phyloP scores from a whole-genome alignment of 768 basidiomycete species.

The Roridomyces roridus region DNA sequence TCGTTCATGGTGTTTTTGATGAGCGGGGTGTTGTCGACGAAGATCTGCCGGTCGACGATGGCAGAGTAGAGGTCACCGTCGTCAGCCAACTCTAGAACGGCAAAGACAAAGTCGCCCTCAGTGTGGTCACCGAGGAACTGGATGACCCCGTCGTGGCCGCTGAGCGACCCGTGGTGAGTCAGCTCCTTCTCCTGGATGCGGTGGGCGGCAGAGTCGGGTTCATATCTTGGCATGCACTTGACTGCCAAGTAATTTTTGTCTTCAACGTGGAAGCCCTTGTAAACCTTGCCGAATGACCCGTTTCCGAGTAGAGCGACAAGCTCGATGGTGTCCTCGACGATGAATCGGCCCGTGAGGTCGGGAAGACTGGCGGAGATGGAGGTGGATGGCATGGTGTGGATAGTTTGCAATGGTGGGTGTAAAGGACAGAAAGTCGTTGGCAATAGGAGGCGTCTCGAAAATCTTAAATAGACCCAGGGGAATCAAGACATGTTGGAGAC shows the following conservation, averaged over 20 bases:
- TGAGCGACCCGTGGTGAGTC: conserved; percentile 34
- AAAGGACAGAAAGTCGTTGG: too few relatives aligned
- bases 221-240: conserved; percentile 55
- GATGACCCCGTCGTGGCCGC: conserved; percentile 47
- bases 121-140: conserved; percentile 52
- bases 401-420: too few relatives aligned
- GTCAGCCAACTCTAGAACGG: conserved; percentile 41
- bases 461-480: too few relatives aligned
- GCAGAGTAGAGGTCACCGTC: conserved; percentile 55
- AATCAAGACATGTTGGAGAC: too few relatives aligned
- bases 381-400: neutral
- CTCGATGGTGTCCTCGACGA: conserved; percentile 50
- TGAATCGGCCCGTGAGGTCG: conserved; percentile 32
- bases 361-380: conserved; percentile 13
- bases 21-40: conserved; percentile 50
- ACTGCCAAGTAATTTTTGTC: conserved; percentile 40
- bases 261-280: conserved; percentile 18
- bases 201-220: conserved; percentile 45
- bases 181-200: conserved; percentile 58
- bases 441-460: too few relatives aligned
- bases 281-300: conserved; percentile 29
- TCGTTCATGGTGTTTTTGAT: conserved; percentile 58
- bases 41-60: conserved; percentile 46
- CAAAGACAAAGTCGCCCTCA: conserved; percentile 53
- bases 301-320: conserved; percentile 50